phyloP scores from a whole-genome alignment of 2,329 filamentous ascomycete genomes.

The Hypoxylon sp. region DNA sequence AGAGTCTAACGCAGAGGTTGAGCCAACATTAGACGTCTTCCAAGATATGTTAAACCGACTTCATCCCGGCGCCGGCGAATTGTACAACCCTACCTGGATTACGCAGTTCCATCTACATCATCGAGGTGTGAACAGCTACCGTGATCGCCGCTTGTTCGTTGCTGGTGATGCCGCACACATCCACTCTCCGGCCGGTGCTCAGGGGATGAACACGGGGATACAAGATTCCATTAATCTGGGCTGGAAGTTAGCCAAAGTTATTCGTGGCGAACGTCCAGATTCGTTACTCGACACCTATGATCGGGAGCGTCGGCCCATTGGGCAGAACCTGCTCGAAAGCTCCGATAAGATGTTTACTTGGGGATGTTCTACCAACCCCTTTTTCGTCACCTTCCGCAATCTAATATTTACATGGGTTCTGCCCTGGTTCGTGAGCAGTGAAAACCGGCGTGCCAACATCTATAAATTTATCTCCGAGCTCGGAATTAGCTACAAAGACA shows the following conservation, averaged over 20 bases:
- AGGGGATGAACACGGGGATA: conserved; percentile 70
- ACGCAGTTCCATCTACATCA: conserved; percentile 63
- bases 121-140: conserved; percentile 56
- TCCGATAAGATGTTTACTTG: conserved; percentile 59
- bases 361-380: conserved; percentile 55
- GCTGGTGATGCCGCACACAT: conserved; percentile 72
- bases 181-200: conserved; percentile 68
- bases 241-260: conserved; percentile 65
- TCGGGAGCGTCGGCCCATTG: conserved; percentile 63
- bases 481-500: conserved; percentile 58
- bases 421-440: conserved; percentile 53
- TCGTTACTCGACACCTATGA: conserved; percentile 64
- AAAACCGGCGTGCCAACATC: conserved; percentile 43
- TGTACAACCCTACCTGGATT: conserved; percentile 58
- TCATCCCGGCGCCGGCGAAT: conserved; percentile 48
- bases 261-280: conserved; percentile 54
- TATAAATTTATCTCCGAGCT: conserved; percentile 60
- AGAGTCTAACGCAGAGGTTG: conserved; percentile 30
- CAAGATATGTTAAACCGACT: conserved; percentile 51
- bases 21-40: conserved; percentile 52
- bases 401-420: conserved; percentile 57
- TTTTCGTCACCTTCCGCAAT: conserved; percentile 58
- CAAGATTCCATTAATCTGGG: conserved; percentile 65
- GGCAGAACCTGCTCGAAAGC: conserved; percentile 58
- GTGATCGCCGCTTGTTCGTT: conserved; percentile 65